A percentile compares a stretch with the other conserved stretches of the same genome.
Conservation (phyloP, 176 grass and related monocot genomes). For the Aegilops speltoides region DNA sequence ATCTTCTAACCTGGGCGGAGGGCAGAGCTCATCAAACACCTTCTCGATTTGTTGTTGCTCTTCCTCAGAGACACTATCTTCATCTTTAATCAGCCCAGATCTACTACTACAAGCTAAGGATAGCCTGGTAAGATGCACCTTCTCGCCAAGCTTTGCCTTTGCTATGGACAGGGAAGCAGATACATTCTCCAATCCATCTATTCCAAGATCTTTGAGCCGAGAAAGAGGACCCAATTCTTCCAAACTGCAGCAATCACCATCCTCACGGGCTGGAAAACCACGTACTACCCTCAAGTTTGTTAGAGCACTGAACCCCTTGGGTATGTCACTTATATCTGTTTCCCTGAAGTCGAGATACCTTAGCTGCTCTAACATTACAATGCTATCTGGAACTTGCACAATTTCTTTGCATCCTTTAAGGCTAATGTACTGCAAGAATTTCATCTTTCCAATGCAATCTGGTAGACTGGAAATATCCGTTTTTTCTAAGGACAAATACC, state of each 20-base stretch:
- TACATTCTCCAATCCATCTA: not conserved
- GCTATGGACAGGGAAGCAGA: not conserved
- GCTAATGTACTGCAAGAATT: constrained; percentile 15
- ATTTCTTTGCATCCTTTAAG: not conserved
- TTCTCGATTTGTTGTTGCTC: too few species aligned
- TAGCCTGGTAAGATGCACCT: not conserved
- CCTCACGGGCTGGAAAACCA: not conserved
- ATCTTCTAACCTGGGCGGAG: not conserved
- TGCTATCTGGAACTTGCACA: not conserved
- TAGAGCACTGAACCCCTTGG: not conserved
- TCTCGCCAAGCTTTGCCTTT: not conserved
- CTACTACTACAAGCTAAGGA: not conserved
- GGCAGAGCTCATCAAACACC: constrained; percentile 19
- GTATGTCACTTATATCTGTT: not conserved
- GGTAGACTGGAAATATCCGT: not conserved
- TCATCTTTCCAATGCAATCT: constrained; percentile 15
- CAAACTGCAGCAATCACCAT: not conserved
- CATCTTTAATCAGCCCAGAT: not conserved
- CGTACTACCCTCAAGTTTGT: not conserved
- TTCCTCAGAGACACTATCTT: not conserved
- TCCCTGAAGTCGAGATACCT: not conserved
- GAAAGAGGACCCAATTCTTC: not conserved
- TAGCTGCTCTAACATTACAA: constrained; percentile 1
- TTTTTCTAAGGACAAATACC: not conserved
- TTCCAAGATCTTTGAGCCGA: not conserved